Base-by-base conservation (phyloP, 2,329 filamentous ascomycete species). In the Neonectria coccinea region DNA sequence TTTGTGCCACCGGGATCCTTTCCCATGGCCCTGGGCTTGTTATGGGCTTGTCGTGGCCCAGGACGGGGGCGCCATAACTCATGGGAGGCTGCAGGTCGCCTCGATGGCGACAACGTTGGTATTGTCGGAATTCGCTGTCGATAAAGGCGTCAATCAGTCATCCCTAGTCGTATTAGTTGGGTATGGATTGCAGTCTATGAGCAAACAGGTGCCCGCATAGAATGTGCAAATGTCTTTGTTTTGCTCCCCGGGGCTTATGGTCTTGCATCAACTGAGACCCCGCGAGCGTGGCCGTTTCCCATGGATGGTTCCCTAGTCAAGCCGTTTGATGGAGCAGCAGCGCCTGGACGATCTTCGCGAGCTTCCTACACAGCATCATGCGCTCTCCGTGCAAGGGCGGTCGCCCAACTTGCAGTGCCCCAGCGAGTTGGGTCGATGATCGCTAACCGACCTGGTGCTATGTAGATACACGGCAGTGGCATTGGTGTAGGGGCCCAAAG, bases 1-100 rank as follows among this genome's bases (percentile, higher is more conserved):
- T 48, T 64, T 59, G 56, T 55, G 53, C 55, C 56, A 59, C 57
- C 59, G 36, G 25, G 22, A 62, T 62, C 39, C 45, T 50, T 59
- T 54, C 45, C 47, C 48, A 58, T 52, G 56, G 53, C 39, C 41
- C 42, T 53, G 64, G 54, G 62, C 62, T 54, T 47, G 62, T 33
- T 14, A 27, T 41, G 57, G 25, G 64, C 53, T 51, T 41, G n/a
- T 42, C n/a, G 39, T 42, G 39, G n/a, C 12, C 31, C 18, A 25
- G 50, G 48, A 56, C 36, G 59, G 51, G 51, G 44, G 51, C 51
- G 39, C 50, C 56, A 52, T 25, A 25, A 52, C 42, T 31, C 42
- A 55, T 51, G 33, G 41, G 18, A 51, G 33, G 55, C 31, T 45
- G 50, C 50, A 54, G 59, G 48, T 27, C 45, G 42, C 42, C 16